Percentiles rank a stretch among this genome's conserved stretches.
Conservation (phyloP, 345 rosid species). For the Acer campestre region DNA sequence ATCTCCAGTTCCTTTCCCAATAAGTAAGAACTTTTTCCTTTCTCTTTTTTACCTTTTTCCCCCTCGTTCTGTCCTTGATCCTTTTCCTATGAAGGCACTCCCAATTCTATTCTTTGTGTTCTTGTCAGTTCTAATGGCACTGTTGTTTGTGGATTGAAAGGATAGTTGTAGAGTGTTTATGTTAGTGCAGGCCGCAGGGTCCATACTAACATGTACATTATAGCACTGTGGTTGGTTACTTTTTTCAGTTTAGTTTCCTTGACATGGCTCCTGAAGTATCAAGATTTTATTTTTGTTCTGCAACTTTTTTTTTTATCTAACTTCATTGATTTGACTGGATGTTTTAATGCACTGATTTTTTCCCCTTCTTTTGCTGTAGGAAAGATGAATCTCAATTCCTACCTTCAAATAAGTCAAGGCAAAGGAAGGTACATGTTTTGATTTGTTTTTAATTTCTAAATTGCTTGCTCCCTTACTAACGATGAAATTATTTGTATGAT, state of each 20-base stretch:
- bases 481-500: background rate
- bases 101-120: background rate
- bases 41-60: background rate
- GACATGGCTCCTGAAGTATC: conserved; percentile 13
- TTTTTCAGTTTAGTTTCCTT: conserved; percentile 7
- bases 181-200: background rate
- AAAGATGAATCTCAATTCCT: conserved; percentile 32
- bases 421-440: conserved; percentile 43
- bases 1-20: conserved; percentile 13
- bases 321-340: conserved; percentile 5
- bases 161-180: background rate
- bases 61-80: background rate
- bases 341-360: conserved; percentile 4
- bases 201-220: background rate
- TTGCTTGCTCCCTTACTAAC: background rate
- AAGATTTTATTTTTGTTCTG: conserved; percentile 9
- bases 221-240: background rate
- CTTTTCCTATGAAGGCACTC: background rate
- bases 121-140: background rate
- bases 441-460: conserved; percentile 2
- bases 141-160: background rate
- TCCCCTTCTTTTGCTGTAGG: conserved; percentile 31
- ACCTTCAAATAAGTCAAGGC: conserved; percentile 36
- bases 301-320: background rate
- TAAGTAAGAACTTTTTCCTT: conserved; percentile 35